phyloP scores from a whole-genome alignment of 306 rosid genomes.

The Cucumis hystrix region DNA sequence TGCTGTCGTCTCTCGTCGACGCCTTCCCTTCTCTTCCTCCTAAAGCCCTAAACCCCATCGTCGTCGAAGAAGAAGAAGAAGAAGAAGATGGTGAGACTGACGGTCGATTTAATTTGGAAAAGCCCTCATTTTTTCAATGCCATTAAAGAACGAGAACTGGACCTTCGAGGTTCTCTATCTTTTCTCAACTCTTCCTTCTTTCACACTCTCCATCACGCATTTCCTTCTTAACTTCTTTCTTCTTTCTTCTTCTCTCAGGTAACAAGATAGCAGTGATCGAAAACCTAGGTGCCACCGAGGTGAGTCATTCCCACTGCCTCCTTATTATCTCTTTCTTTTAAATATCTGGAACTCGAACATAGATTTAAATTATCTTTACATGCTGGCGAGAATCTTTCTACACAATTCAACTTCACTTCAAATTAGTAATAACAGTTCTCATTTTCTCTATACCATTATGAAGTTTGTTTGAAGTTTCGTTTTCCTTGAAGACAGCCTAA shows the following conservation, averaged over 20 bases:
- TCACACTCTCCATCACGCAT: neutral
- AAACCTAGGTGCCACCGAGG: slow-evolving; percentile 97
- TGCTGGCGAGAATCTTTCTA: neutral
- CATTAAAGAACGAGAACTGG: slow-evolving; percentile 76
- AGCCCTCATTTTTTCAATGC: slow-evolving; percentile 96
- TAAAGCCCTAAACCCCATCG: slow-evolving; percentile 1
- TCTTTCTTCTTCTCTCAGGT: slow-evolving; percentile 22
- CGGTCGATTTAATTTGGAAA: slow-evolving; percentile 87
- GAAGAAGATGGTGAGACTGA: slow-evolving; percentile 59
- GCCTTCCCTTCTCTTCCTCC: neutral
- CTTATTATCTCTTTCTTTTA: neutral
- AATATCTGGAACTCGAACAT: neutral
- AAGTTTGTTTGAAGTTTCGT: neutral
- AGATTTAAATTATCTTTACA: neutral
- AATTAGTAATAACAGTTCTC: neutral
- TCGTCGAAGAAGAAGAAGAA: slow-evolving; percentile 1
- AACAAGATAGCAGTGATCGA: slow-evolving; percentile 82
- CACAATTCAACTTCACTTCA: neutral
- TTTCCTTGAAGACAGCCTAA: neutral
- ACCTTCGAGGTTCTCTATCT: slow-evolving; percentile 55
- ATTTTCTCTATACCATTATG: neutral
- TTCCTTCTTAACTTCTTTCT: neutral
- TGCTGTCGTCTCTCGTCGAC: neutral
- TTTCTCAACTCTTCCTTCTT: neutral
- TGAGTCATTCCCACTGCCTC: slow-evolving; percentile 4